A percentile compares a stretch with the other conserved stretches of the same genome.
Conservation (phyloP, 306 rosid species). For the Ziziphus jujuba region DNA sequence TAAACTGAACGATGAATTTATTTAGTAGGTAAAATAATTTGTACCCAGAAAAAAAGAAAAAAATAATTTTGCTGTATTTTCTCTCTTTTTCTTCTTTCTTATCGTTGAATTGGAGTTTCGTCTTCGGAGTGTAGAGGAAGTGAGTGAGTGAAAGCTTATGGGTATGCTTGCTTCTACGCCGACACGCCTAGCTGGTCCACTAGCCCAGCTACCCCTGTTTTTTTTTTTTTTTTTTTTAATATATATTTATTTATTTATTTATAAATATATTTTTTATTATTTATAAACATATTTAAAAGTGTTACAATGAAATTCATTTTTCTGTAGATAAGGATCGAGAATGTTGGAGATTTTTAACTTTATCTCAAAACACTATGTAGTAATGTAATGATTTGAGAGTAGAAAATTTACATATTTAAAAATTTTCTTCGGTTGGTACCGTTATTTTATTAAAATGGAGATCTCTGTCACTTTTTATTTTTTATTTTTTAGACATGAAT, state of each 20-base stretch:
- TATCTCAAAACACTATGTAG: background rate
- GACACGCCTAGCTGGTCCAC: constrained; percentile 50
- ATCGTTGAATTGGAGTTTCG: too few species aligned
- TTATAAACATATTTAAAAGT: too few species aligned
- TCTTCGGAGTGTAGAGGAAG: background rate
- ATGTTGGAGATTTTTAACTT: background rate
- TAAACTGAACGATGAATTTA: constrained; percentile 2
- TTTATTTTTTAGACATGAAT: too few species aligned
- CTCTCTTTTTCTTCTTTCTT: background rate
- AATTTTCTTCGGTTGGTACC: too few species aligned
- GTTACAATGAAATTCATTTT: too few species aligned
- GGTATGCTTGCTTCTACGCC: constrained; percentile 31
- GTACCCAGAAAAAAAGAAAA: too few species aligned
- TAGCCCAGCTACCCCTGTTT: background rate
- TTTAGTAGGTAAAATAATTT: too few species aligned
- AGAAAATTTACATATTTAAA: too few species aligned
- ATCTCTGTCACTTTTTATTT: too few species aligned
- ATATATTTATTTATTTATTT: constrained; percentile 1
- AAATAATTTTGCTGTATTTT: background rate
- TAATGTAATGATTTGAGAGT: too few species aligned
- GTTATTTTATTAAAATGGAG: too few species aligned
- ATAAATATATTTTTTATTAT: background rate
- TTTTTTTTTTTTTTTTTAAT: constrained; percentile 28
- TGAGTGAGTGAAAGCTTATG: constrained; percentile 1
- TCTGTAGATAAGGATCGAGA: too few species aligned